A percentile compares a stretch with the other conserved stretches of the same genome.
Evolutionary conservation across 371 early-diverging fungal genomes (phyloP).

Genomic region (Mucor velutinosus): DNA sequence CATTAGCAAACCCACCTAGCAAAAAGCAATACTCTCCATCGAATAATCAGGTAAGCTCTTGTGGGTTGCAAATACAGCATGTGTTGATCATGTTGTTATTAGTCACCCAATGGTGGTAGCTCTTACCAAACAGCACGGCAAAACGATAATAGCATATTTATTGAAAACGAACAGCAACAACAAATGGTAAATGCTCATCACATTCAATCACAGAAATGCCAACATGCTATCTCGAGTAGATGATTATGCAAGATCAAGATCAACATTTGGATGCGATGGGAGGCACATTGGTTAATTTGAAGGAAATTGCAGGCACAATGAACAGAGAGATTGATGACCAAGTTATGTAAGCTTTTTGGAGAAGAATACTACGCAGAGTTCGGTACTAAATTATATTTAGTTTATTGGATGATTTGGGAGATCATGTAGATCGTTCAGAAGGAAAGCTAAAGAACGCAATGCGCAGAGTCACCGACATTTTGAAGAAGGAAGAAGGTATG

Average conservation of each 20-base stretch:
- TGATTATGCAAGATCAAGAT: slow-evolving; percentile 65
- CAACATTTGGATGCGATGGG: slow-evolving; percentile 62
- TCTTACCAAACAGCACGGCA: slow-evolving; percentile 28
- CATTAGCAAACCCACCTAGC: slow-evolving; percentile 41
- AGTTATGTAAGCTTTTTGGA: slow-evolving; percentile 40
- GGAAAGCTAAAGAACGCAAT: slow-evolving; percentile 56
- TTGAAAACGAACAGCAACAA: slow-evolving; percentile 41
- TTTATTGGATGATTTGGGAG: slow-evolving; percentile 61
- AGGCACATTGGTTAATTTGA: slow-evolving; percentile 60
- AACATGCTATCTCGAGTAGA: slow-evolving; percentile 18
- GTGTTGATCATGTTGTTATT: background rate
- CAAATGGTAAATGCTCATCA: slow-evolving; percentile 27
- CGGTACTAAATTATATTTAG: slow-evolving; percentile 18
- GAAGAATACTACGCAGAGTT: background rate
- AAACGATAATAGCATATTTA: slow-evolving; percentile 40
- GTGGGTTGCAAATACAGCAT: background rate
- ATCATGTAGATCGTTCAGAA: slow-evolving; percentile 59
- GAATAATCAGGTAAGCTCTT: slow-evolving; percentile 8
- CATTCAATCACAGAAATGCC: background rate
- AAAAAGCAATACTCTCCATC: slow-evolving; percentile 18
- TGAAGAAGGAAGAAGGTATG: slow-evolving; percentile 66
- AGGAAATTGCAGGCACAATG: slow-evolving; percentile 68
- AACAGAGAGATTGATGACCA: slow-evolving; percentile 63
- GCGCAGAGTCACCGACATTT: slow-evolving; percentile 54
- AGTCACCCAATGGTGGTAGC: slow-evolving; percentile 2